Evolutionary conservation across 2,329 filamentous ascomycete genomes (phyloP), one percentile per base, ranked within the genome.

Genomic region (Diaporthe sp.): DNA sequence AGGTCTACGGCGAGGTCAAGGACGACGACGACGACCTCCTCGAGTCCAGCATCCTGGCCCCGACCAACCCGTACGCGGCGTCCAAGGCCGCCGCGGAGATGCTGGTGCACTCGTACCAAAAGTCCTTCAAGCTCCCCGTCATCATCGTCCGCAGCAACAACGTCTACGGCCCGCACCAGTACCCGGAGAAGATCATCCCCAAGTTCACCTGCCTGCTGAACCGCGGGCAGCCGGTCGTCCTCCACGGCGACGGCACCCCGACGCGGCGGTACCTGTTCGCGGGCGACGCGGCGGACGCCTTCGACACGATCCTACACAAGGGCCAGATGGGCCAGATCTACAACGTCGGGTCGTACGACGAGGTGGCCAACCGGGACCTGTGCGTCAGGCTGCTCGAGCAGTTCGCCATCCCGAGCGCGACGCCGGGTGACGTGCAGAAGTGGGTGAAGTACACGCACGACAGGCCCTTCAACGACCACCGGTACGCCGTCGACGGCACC

Each of bases 141-240:
- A 94, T 96, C 77, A 94, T 96, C 78, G 92, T 96, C 37, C 89
- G 94, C 66, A 93, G 93, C 81, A 96, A 96, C 85, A 96, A 97
- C 79, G 93, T 96, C 39, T 97, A 96, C 79, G 94, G 94, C 0
- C 94, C 94, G 30, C 93, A 96, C 80, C 94, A 96, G 81, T 95
- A 93, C 81, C 94, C 94, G 0, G 94, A 96, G 84, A 95, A 96
- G 85, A 94, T 96, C 76, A 96, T 96, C 71, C 93, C 94, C 39
- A 96, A 95, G 81, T 96, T 96, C 83, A 91, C 90, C 69, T 94
- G 91, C 81, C 87, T 96, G 37, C 86, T 96, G 22, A 90, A 93
- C 79, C 88, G 93, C 25, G 85, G 87, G 39, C 87, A 90, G 75
- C 92, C 92, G 15, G 89, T 95, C 0, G 90, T 94, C 15, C 87